These are phyloP conservation scores for Annulohypoxylon stygium DNA, from an alignment of 495 filamentous ascomycete species.

Conservation along the genomic window DNA sequence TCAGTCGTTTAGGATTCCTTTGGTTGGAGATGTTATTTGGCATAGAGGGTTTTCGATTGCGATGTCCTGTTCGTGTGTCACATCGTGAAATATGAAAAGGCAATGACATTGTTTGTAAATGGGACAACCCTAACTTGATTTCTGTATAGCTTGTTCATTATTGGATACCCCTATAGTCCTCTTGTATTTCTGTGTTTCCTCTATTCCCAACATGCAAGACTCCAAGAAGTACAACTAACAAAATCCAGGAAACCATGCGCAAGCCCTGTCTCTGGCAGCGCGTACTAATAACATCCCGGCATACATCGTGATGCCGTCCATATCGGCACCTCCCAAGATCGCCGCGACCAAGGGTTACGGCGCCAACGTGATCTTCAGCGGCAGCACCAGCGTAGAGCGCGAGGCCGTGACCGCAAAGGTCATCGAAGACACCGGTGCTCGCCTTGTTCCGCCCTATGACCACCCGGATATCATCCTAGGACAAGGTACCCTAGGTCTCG, in stretches of 20 bases:
- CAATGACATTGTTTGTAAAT: too few species aligned
- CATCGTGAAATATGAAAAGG: too few species aligned
- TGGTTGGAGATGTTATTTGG: too few species aligned
- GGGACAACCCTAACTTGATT: too few species aligned
- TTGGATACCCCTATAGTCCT: not conserved
- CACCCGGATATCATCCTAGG: constrained; percentile 91
- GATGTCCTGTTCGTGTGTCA: too few species aligned
- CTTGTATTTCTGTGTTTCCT: not conserved
- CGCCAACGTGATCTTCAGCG: constrained; percentile 84
- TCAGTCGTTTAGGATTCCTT: not conserved
- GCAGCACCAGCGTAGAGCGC: constrained; percentile 82
- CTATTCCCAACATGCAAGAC: not conserved
- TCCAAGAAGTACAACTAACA: not conserved
- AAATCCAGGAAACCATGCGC: constrained; percentile 87
- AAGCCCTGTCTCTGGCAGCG: constrained; percentile 91
- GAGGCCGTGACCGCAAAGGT: constrained; percentile 80
- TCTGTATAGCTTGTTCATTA: too few species aligned
- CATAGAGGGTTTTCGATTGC: too few species aligned
- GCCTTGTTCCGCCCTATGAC: constrained; percentile 89
- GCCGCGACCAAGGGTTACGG: constrained; percentile 81
- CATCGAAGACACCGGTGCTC: constrained; percentile 75
- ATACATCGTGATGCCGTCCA: constrained; percentile 90
- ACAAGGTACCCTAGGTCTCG: constrained; percentile 89
- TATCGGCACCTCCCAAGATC: constrained; percentile 87
- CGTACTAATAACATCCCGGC: constrained; percentile 70